Conservation (phyloP, 345 rosid species). For the Rhodomyrtus tomentosa region DNA sequence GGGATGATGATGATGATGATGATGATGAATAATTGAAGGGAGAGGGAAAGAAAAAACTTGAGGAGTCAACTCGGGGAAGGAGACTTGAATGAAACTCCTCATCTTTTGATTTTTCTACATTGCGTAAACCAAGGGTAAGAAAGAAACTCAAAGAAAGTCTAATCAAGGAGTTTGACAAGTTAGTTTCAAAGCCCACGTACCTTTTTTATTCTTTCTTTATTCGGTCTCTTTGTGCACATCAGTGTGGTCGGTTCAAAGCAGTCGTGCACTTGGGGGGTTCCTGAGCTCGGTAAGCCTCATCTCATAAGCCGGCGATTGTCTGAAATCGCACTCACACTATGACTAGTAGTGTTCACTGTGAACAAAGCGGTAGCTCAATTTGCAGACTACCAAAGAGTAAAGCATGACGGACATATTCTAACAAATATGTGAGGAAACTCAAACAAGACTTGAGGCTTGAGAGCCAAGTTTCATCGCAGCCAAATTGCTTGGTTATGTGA, state of each 20-base stretch:
- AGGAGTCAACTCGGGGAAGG: background rate
- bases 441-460: background rate
- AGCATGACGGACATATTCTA: background rate
- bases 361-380: background rate
- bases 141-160: background rate
- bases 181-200: background rate
- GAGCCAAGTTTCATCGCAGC: background rate
- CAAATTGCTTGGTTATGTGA: background rate
- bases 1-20: too few species aligned
- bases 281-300: too few species aligned
- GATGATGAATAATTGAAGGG: too few species aligned
- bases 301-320: background rate
- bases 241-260: background rate
- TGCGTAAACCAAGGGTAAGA: background rate
- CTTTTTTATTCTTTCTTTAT: background rate
- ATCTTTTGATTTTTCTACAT: background rate
- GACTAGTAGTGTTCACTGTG: background rate
- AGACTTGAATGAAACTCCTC: background rate
- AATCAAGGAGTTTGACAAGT: background rate
- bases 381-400: background rate
- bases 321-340: background rate
- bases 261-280: too few species aligned
- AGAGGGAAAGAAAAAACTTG: too few species aligned
- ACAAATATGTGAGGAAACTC: rapidly evolving
- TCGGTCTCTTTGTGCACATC: background rate